Evolutionary conservation across 306 rosid genomes (phyloP).

Genomic region (Trifolium subterraneum): DNA sequence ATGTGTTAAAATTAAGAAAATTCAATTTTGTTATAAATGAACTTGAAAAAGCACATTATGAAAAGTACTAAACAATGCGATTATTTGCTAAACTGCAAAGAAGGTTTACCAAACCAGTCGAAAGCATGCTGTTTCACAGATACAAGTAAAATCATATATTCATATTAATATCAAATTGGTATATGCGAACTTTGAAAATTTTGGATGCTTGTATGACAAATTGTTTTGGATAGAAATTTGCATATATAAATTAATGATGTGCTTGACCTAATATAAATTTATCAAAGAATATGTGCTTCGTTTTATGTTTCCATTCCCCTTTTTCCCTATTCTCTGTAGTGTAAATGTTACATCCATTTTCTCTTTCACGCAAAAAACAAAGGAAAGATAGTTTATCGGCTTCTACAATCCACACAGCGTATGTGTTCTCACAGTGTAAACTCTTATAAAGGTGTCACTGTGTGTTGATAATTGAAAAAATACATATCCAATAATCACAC

Average conservation of each 20-base stretch:
- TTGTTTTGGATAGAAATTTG: slow-evolving; percentile 9
- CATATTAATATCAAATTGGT: not conserved
- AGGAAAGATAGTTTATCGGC: not conserved
- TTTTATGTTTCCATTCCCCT: not conserved
- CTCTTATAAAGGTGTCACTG: not conserved
- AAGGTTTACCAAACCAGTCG: slow-evolving; percentile 2
- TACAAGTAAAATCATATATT: slow-evolving; percentile 5
- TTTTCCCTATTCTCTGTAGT: not conserved
- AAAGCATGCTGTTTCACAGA: slow-evolving; percentile 13
- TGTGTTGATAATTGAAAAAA: not conserved
- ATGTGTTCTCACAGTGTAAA: too few species aligned
- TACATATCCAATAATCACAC: not conserved
- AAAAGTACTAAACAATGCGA: slow-evolving; percentile 2
- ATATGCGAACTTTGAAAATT: not conserved
- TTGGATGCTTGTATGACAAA: slow-evolving; percentile 1
- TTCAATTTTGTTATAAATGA: slow-evolving; percentile 15
- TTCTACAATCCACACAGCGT: not conserved
- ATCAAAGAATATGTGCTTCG: not conserved
- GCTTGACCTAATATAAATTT: slow-evolving; percentile 1
- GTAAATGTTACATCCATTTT: not conserved
- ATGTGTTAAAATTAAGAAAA: slow-evolving; percentile 22
- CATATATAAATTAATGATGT: slow-evolving; percentile 27
- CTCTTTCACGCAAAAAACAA: not conserved
- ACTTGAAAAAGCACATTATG: slow-evolving; percentile 5
- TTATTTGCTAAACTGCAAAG: slow-evolving; percentile 5